phyloP scores from a whole-genome alignment of 352 stramenopile genomes.

The Phytophthora chlamydospora region DNA sequence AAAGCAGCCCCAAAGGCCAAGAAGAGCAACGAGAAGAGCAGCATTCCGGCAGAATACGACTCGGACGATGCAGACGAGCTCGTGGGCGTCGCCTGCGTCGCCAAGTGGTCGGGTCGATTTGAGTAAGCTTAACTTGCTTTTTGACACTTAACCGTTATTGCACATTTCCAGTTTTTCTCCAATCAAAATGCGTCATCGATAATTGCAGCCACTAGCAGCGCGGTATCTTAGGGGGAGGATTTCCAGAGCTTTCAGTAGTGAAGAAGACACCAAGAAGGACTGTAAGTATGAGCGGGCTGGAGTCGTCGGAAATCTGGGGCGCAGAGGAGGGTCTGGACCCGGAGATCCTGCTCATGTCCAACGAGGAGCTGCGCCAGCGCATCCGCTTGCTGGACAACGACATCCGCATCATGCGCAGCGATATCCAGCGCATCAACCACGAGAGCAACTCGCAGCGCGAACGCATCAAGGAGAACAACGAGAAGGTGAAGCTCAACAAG shows the following conservation, averaged over 20 bases:
- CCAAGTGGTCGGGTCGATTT: slow-evolving; percentile 73
- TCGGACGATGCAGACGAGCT: slow-evolving; percentile 26
- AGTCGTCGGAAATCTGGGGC: slow-evolving; percentile 72
- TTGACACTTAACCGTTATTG: neutral
- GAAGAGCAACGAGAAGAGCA: slow-evolving; percentile 19
- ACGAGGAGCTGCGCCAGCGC: slow-evolving; percentile 95
- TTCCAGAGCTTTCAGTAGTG: neutral
- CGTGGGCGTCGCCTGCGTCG: slow-evolving; percentile 53
- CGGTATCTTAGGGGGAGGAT: slow-evolving; percentile 28
- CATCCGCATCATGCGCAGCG: slow-evolving; percentile 97
- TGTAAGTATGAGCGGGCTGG: slow-evolving; percentile 67
- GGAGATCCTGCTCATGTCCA: slow-evolving; percentile 95
- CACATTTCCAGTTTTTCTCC: slow-evolving; percentile 3
- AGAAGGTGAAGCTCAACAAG: slow-evolving; percentile 99
- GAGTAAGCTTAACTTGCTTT: slow-evolving; percentile 39
- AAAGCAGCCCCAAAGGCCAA: slow-evolving; percentile 6
- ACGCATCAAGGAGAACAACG: slow-evolving; percentile 98
- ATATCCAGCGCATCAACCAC: slow-evolving; percentile 97
- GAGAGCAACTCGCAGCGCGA: slow-evolving; percentile 94
- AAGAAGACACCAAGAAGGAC: slow-evolving; percentile 21
- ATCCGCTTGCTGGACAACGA: slow-evolving; percentile 97
- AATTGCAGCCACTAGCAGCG: slow-evolving; percentile 8
- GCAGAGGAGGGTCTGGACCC: slow-evolving; percentile 73
- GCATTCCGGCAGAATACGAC: slow-evolving; percentile 7
- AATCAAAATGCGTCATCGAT: slow-evolving; percentile 5